These are phyloP conservation scores for Xerocomellus intermedius DNA, from an alignment of 768 basidiomycete species.

Conservation along the genomic window DNA sequence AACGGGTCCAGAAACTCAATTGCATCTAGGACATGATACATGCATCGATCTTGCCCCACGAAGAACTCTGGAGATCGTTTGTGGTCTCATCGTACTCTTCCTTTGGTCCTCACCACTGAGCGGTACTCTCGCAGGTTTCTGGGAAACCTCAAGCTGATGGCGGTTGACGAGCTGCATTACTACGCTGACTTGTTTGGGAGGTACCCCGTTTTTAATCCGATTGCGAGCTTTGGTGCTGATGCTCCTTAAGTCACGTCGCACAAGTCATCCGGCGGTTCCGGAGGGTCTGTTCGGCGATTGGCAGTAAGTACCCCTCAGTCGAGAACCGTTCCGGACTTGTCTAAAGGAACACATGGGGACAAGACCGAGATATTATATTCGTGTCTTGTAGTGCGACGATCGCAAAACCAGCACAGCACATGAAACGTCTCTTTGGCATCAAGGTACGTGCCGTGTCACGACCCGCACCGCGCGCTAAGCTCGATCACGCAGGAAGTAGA, in stretches of 20 bases:
- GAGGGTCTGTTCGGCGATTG: conserved; percentile 70
- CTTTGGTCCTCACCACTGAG: conserved; percentile 3
- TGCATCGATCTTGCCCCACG: conserved; percentile 78
- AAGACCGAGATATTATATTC: conserved; percentile 56
- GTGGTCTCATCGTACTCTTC: not conserved
- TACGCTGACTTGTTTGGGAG: conserved; percentile 81
- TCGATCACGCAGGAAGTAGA: conserved; percentile 46
- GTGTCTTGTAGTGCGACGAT: conserved; percentile 91
- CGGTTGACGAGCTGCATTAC: conserved; percentile 85
- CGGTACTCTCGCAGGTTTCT: conserved; percentile 53
- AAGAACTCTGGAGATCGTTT: conserved; percentile 79
- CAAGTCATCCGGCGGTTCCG: conserved; percentile 74
- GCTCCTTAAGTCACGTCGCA: conserved; percentile 65
- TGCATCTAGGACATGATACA: conserved; percentile 74
- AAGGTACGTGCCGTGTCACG: conserved; percentile 28
- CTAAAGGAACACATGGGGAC: not conserved
- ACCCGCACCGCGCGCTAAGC: not conserved
- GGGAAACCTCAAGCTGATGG: conserved; percentile 71
- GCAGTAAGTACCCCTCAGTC: conserved; percentile 50
- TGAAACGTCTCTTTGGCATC: conserved; percentile 74
- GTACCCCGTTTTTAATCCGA: conserved; percentile 33
- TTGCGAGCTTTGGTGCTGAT: not conserved
- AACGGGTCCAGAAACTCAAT: not conserved
- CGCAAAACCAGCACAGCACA: conserved; percentile 69
- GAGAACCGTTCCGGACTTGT: not conserved